A percentile compares a stretch with the other conserved stretches of the same genome.
These are phyloP conservation scores for Boletus rubropictus DNA, from an alignment of 768 basidiomycete genomes.

Conservation along the genomic window DNA sequence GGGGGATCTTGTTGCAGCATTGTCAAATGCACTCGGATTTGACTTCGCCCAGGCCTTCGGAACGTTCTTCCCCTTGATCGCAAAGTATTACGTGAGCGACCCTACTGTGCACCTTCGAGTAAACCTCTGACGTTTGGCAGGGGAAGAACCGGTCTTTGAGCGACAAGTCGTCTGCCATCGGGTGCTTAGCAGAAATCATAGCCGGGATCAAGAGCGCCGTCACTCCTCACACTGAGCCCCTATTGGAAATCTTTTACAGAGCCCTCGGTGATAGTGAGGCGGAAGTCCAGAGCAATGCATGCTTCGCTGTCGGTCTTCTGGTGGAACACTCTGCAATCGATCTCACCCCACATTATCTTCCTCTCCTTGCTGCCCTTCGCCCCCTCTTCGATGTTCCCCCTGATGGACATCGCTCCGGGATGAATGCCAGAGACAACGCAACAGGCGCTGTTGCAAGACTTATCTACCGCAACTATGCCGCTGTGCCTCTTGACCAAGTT, in stretches of 20 bases:
- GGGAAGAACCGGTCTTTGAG: slow-evolving; percentile 81
- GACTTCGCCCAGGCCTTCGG: slow-evolving; percentile 80
- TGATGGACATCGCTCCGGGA: slow-evolving; percentile 54
- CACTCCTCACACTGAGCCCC: slow-evolving; percentile 74
- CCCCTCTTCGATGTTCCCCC: slow-evolving; percentile 70
- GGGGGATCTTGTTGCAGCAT: slow-evolving; percentile 85
- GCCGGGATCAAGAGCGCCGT: slow-evolving; percentile 83
- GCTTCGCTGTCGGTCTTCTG: slow-evolving; percentile 88
- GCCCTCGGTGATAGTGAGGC: slow-evolving; percentile 78
- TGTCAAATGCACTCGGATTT: slow-evolving; percentile 78
- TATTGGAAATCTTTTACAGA: slow-evolving; percentile 79
- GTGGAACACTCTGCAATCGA: slow-evolving; percentile 82
- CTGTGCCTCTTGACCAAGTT: slow-evolving; percentile 86
- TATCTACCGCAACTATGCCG: slow-evolving; percentile 70
- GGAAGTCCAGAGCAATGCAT: slow-evolving; percentile 96
- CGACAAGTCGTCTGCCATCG: slow-evolving; percentile 90
- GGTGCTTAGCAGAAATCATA: slow-evolving; percentile 92
- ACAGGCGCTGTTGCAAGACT: slow-evolving; percentile 87
- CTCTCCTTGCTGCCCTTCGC: slow-evolving; percentile 71
- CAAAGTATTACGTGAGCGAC: slow-evolving; percentile 81
- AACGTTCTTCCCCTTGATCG: slow-evolving; percentile 84
- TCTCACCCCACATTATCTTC: slow-evolving; percentile 73
- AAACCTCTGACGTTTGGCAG: slow-evolving; percentile 34
- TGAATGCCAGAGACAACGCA: slow-evolving; percentile 96
- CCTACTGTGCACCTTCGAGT: neutral